Percentiles rank a stretch among this genome's conserved stretches.
Evolutionary conservation across 306 rosid genomes (phyloP).

Genomic region (Hippophae tibetana): DNA sequence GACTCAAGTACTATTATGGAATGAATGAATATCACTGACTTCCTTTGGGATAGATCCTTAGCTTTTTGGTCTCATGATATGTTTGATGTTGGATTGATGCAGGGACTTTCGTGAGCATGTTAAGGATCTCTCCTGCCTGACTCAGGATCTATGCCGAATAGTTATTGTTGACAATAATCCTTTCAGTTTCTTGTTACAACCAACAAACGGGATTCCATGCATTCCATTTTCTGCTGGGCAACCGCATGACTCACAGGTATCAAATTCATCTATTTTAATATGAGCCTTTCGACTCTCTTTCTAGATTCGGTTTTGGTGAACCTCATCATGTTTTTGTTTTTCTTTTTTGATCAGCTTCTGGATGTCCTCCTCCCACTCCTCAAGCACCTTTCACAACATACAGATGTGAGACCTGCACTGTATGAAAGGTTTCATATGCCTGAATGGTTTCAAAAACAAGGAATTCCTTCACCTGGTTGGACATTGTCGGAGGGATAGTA

Average conservation of each 20-base stretch:
- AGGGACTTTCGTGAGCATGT: conserved; percentile 90
- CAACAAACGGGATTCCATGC: conserved; percentile 91
- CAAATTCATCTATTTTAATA: conserved; percentile 1
- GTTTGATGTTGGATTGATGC: conserved; percentile 23
- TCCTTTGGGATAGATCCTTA: not conserved
- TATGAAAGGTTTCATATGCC: conserved; percentile 89
- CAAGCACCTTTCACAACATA: conserved; percentile 65
- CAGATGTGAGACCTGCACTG: conserved; percentile 74
- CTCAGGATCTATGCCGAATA: conserved; percentile 60
- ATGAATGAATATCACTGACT: not conserved
- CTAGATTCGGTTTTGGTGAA: not conserved
- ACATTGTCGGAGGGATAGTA: conserved; percentile 3
- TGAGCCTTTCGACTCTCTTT: not conserved
- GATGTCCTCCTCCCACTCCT: conserved; percentile 97
- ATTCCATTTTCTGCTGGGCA: conserved; percentile 86
- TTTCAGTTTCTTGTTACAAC: conserved; percentile 90
- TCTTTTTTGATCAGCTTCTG: conserved; percentile 48
- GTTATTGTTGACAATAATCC: conserved; percentile 98
- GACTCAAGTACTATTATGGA: not conserved
- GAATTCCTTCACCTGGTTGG: conserved; percentile 63
- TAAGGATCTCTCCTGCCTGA: conserved; percentile 77
- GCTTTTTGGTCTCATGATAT: conserved; percentile 3
- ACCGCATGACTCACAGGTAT: conserved; percentile 77
- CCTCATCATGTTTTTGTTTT: conserved; percentile 1
- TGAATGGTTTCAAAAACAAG: conserved; percentile 96